Base-by-base conservation (phyloP, 2,329 filamentous ascomycete genomes). In the Pseudogymnoascus sp. region DNA sequence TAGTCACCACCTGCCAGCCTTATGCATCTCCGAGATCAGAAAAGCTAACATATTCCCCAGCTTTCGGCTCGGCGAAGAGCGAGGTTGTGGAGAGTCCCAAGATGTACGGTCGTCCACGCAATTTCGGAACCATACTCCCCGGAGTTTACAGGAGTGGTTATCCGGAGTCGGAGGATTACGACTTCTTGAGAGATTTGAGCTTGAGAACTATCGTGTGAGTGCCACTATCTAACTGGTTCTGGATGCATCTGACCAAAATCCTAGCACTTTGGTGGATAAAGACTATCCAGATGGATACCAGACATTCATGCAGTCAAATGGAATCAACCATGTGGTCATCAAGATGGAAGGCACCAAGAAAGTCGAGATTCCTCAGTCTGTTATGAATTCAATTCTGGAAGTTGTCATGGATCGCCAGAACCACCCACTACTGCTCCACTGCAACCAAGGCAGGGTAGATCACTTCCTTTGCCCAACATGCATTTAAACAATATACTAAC, bases 261-360 rank as follows among this genome's bases (percentile, higher is more conserved):
- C 13, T 60, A 87, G 83, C 27, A 87, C 86, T 0, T 75, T 89
- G 33, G 86, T 88, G 55, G 80, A 83, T 48, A 86, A 85, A 65
- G 84, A 87, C 3, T 78, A 82, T 13, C 75, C 79, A 7, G 73
- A 79, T 2, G 79, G 78, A 0, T 82, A 84, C 60, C 71, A 77
- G 21, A 71, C 75, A 2, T 96, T 94, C 71, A 82, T 95, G 67
- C 72, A 78, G 37, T 73, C 77, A 4, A 84, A 88, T 67, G 80
- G 80, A 64, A 93, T 96, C 69, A 80, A 80, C 48, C 90, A 95
- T 68, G 78, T 86, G 66, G 80, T 89, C 42, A 87, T 96, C 69
- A 82, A 87, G 67, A 89, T 97, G 79, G 84, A 87, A 65, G 88
- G 92, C n/a, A 96, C 95, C 67, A 96, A 97, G 74, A 92, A 92